phyloP scores from a whole-genome alignment of 2,329 filamentous ascomycete species.

The Niveomyces coronatus region DNA sequence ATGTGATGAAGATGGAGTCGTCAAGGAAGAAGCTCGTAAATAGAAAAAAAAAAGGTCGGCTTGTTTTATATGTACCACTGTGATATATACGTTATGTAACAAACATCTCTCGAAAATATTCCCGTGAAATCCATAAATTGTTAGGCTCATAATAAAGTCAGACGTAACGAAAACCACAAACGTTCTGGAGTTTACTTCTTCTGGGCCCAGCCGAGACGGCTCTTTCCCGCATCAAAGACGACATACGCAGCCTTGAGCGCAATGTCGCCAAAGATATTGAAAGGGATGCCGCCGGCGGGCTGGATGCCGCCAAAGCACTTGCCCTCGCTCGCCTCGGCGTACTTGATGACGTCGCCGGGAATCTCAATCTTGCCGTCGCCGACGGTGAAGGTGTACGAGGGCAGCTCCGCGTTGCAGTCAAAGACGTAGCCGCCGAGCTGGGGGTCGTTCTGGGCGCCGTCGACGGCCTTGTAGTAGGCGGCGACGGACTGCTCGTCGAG shows the following conservation, averaged over 20 bases:
- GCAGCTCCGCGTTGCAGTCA: constrained; percentile 32
- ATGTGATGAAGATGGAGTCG: no score
- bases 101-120: neutral
- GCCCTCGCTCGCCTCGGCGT: constrained; percentile 35
- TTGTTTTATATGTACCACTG: neutral
- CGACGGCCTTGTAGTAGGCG: constrained; percentile 46
- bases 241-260: constrained; percentile 52
- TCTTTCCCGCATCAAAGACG: constrained; percentile 45
- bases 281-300: constrained; percentile 30
- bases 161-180: neutral
- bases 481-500: constrained; percentile 42
- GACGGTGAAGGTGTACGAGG: constrained; percentile 43
- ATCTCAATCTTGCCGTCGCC: constrained; percentile 47
- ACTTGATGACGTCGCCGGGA: constrained; percentile 45
- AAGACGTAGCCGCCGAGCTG: constrained; percentile 32
- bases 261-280: constrained; percentile 54
- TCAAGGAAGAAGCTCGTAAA: no score
- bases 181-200: constrained; percentile 8
- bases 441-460: constrained; percentile 22
- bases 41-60: no score
- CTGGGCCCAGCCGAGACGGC: constrained; percentile 28
- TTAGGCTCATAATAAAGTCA: neutral
- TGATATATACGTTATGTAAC: neutral
- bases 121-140: no score
- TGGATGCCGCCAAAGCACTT: constrained; percentile 62